Percentiles rank a stretch among this genome's conserved stretches.
These are phyloP conservation scores for Chytriomyces hyalinus DNA, from an alignment of 192 early-diverging fungal genomes.

Conservation along the genomic window DNA sequence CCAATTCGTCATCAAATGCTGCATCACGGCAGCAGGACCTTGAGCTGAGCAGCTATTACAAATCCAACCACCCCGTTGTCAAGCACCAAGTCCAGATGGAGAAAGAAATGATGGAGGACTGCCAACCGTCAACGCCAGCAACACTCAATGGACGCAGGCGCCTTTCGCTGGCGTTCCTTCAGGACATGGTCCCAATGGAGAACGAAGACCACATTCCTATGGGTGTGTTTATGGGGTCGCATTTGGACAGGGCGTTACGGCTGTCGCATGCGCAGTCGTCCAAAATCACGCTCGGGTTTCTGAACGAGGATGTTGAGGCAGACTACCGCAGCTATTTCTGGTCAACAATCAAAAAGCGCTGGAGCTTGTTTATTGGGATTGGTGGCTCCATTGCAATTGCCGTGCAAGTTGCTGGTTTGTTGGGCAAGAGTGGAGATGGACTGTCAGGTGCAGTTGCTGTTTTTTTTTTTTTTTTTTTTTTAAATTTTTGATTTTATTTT, in stretches of 20 bases:
- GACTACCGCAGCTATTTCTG: slow-evolving; percentile 42
- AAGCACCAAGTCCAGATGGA: neutral
- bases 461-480: neutral
- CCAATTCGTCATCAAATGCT: neutral
- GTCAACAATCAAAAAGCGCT: slow-evolving; percentile 28
- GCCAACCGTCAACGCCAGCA: neutral
- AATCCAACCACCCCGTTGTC: slow-evolving; percentile 5
- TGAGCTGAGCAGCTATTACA: neutral
- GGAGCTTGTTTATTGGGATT: slow-evolving; percentile 40
- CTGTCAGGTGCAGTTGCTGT: neutral
- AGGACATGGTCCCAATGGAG: slow-evolving; percentile 30
- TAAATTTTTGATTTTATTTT: neutral
- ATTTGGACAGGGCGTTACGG: slow-evolving; percentile 25
- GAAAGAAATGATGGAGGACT: neutral
- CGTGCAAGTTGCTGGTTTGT: slow-evolving; percentile 39
- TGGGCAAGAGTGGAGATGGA: slow-evolving; percentile 18
- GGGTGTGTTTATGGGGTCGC: slow-evolving; percentile 31
- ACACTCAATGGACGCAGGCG: slow-evolving; percentile 20
- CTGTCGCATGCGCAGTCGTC: slow-evolving; percentile 38
- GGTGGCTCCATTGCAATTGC: slow-evolving; percentile 30
- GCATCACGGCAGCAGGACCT: neutral
- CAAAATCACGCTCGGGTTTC: slow-evolving; percentile 37
- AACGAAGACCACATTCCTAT: neutral
- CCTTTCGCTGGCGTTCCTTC: slow-evolving; percentile 36
- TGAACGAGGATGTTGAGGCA: slow-evolving; percentile 38